phyloP scores from a whole-genome alignment of 2,329 filamentous ascomycete species.

The Sclerotinia minor region DNA sequence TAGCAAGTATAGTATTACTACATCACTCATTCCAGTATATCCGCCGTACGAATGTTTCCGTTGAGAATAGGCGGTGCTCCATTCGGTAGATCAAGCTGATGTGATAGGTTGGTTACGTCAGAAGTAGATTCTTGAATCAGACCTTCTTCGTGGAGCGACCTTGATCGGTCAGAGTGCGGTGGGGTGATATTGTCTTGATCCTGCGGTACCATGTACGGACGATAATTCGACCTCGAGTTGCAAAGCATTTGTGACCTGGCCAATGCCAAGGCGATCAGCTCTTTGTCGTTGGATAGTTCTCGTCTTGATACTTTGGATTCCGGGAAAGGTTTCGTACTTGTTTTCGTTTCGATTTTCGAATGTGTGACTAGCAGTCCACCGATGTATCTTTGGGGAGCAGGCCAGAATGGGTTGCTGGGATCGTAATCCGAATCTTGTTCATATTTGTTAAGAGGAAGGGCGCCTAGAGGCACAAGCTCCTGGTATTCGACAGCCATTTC shows the following conservation, averaged over 20 bases:
- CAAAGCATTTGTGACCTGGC: conserved; percentile 59
- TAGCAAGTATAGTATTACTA: neutral
- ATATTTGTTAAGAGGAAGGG: conserved; percentile 49
- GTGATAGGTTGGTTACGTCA: conserved; percentile 4
- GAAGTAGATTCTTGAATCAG: conserved; percentile 8
- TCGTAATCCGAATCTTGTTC: conserved; percentile 57
- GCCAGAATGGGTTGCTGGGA: conserved; percentile 55
- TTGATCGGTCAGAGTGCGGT: conserved; percentile 39
- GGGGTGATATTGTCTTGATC: conserved; percentile 39
- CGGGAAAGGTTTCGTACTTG: conserved; percentile 51
- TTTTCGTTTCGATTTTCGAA: conserved; percentile 49
- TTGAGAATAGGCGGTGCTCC: conserved; percentile 13
- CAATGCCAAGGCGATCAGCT: conserved; percentile 55
- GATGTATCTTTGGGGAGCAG: conserved; percentile 58
- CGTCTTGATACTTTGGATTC: conserved; percentile 55
- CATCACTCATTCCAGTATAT: conserved; percentile 8
- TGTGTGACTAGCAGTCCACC: conserved; percentile 52
- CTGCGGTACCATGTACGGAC: conserved; percentile 13
- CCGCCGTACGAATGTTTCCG: neutral
- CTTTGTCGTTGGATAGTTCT: conserved; percentile 56
- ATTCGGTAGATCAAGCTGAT: conserved; percentile 2
- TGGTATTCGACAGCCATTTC: conserved; percentile 59
- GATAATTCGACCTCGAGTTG: conserved; percentile 47
- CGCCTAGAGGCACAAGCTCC: conserved; percentile 44
- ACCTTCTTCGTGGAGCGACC: conserved; percentile 34